Evolutionary conservation across 75 land plant species (phyloP).

Genomic region (Ceratopteris richardii): DNA sequence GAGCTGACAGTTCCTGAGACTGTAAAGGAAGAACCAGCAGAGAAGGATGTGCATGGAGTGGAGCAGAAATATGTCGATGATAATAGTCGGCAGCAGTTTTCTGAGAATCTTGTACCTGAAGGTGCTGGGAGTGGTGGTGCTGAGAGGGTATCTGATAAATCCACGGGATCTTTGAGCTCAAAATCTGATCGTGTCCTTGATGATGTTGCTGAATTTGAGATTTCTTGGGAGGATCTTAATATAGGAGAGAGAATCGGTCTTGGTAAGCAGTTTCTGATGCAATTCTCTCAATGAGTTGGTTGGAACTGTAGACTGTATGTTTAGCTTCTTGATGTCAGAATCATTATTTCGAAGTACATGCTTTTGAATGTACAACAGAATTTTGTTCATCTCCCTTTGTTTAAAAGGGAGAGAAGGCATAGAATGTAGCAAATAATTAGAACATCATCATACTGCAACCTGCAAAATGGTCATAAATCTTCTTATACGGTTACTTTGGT

Average conservation of each 20-base stretch:
- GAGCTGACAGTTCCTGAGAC: slow-evolving; percentile 12
- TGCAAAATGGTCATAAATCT: too few relatives aligned
- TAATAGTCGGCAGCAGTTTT: background rate
- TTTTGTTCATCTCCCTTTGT: too few relatives aligned
- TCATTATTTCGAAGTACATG: too few relatives aligned
- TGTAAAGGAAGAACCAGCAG: background rate
- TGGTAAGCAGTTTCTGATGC: slow-evolving; percentile 29
- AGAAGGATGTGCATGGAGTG: slow-evolving; percentile 1
- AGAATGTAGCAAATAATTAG: too few relatives aligned
- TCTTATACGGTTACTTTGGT: too few relatives aligned
- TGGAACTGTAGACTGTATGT: background rate
- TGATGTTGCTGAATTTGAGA: slow-evolving; percentile 77
- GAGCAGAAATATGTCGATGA: slow-evolving; percentile 17
- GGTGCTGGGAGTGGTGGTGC: slow-evolving; percentile 18
- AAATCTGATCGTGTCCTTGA: slow-evolving; percentile 49
- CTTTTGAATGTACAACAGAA: too few relatives aligned
- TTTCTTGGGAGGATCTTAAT: slow-evolving; percentile 77
- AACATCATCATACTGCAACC: too few relatives aligned
- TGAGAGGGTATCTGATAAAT: slow-evolving; percentile 53
- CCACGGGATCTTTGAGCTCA: slow-evolving; percentile 34
- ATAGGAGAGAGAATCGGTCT: slow-evolving; percentile 85
- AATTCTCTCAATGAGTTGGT: background rate
- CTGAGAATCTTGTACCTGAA: slow-evolving; percentile 10
- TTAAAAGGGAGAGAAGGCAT: too few relatives aligned
- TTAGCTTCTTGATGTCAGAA: background rate